phyloP scores from a whole-genome alignment of 495 filamentous ascomycete species.

The Penicillium paradoxum region DNA sequence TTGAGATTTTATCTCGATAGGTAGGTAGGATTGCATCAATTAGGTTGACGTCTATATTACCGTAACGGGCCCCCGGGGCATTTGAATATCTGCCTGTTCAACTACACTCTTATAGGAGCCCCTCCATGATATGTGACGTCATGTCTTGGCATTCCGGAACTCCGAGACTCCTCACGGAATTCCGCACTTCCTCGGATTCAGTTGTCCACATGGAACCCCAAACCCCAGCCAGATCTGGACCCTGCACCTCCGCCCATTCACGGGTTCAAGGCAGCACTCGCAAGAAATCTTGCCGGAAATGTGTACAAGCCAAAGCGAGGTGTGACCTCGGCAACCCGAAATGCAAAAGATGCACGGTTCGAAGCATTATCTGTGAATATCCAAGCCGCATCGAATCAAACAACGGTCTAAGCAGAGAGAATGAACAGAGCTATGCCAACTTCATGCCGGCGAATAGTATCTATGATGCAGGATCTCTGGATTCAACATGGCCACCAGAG shows the following conservation, averaged over 20 bases:
- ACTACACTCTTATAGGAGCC: no score
- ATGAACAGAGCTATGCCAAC: not conserved
- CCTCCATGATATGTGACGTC: not conserved
- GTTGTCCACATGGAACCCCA: not conserved
- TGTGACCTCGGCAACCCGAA: conserved; percentile 33
- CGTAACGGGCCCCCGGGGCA: no score
- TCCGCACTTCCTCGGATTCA: not conserved
- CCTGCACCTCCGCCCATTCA: not conserved
- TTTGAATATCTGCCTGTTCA: not conserved
- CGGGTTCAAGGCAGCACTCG: not conserved
- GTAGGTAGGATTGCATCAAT: no score
- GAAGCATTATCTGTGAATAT: conserved; percentile 29
- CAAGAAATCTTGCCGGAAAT: conserved; percentile 36
- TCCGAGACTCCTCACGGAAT: not conserved
- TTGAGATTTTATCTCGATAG: no score
- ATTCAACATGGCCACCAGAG: not conserved
- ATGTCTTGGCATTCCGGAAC: not conserved
- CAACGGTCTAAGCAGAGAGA: not conserved
- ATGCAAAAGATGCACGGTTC: conserved; percentile 34
- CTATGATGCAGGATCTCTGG: not conserved
- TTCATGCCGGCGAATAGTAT: not conserved
- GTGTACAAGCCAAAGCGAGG: conserved; percentile 33
- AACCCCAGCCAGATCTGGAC: not conserved
- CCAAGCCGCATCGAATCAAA: conserved; percentile 9
- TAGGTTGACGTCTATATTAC: no score